Base-by-base conservation (phyloP, 2,329 filamentous ascomycete species). In the Botrytis elliptica region DNA sequence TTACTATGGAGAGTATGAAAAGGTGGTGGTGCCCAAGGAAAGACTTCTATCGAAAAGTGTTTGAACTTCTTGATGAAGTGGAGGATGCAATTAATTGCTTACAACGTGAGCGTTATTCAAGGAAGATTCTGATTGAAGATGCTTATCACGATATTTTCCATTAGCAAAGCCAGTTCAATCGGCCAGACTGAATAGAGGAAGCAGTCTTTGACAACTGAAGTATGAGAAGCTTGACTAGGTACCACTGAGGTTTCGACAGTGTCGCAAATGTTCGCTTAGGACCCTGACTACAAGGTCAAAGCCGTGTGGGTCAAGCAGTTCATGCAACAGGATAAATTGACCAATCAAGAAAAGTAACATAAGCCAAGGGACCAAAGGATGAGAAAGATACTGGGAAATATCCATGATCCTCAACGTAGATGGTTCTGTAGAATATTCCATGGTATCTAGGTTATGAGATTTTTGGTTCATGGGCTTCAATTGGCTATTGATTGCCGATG, bases 231-330 rank as follows among this genome's bases (percentile, higher is more conserved):
- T 76, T 75, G 78, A 75, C 76, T 76, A 78, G 74, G 76, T 75
- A 77, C 71, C 74, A 70, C 76, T 62, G 73, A 74, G 75, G 79
- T 80, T 80, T 80, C 79, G 79, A 73, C 73, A 74, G 75, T 75
- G 79, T 80, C 77, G 77, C 79, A 79, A 76, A 75, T 60, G 29
- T 71, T 80, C 79, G 79, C 79, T 79, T 78, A 78, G 36, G 65
- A 49, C 57, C 40, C 59, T 36, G 49, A 65, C n/a, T 64, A 60
- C 59, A 57, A 59, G 60, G 52, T 73, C 72, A 57, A 67, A 74
- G 57, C 74, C 73, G 65, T 59, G 71, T 68, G 72, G 75, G 70
- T 63, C 71, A 63, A 65, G 63, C 71, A 46, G 75, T 75, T 77
- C 74, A 77, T 79, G 76, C 76, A 71, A 76, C 66, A 70, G 22